phyloP scores from a whole-genome alignment of 2,329 filamentous ascomycete genomes.

The Paecilomyces dactylethromorphus region DNA sequence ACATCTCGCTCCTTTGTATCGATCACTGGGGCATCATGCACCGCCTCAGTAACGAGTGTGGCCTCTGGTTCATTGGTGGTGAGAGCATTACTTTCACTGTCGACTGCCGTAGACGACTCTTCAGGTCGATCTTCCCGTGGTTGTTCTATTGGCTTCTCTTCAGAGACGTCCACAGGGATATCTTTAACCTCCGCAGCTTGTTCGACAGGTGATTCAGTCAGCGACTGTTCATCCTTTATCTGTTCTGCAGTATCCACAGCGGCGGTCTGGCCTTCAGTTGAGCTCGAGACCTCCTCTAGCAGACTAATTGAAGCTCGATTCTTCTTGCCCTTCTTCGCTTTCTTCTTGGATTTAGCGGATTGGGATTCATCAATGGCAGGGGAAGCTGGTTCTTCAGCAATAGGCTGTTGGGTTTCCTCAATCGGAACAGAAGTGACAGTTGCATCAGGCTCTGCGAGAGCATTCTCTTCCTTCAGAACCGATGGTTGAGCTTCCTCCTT shows the following conservation, averaged over 20 bases:
- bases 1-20: not conserved
- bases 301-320: slow-evolving; percentile 10
- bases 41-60: not conserved
- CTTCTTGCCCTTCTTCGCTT: slow-evolving; percentile 18
- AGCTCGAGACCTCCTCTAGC: slow-evolving; percentile 14
- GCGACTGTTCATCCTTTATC: not conserved
- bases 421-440: not conserved
- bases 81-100: not conserved
- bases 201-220: not conserved
- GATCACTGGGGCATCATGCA: not conserved
- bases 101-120: not conserved
- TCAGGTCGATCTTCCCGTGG: not conserved
- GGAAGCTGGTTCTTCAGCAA: not conserved
- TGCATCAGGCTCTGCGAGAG: not conserved
- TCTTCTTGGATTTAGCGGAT: slow-evolving; percentile 22
- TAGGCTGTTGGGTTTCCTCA: not conserved
- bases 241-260: not conserved
- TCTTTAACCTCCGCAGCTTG: not conserved
- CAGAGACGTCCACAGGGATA: not conserved
- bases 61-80: not conserved
- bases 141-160: not conserved
- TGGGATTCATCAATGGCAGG: not conserved
- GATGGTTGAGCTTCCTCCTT: not conserved
- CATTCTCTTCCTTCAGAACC: not conserved
- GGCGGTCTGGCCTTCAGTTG: not conserved